phyloP scores from a whole-genome alignment of 1,284 basidiomycete genomes.

The Cyathus olla region DNA sequence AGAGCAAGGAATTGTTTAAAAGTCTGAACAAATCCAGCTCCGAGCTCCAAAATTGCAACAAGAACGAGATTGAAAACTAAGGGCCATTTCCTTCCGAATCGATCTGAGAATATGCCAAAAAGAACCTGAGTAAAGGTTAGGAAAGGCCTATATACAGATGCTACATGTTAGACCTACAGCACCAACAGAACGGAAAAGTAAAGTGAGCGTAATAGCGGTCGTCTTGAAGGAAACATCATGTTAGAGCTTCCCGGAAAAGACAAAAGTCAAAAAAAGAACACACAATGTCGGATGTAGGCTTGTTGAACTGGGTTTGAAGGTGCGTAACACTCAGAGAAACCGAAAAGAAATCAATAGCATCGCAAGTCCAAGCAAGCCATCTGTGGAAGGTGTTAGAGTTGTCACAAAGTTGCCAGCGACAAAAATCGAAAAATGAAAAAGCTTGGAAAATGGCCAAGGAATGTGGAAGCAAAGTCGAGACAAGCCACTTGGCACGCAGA shows the following conservation, averaged over 20 bases:
- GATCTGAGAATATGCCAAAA: conserved; percentile 86
- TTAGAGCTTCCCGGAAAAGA: too few relatives aligned
- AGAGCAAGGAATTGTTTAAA: conserved; percentile 78
- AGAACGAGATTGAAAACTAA: conserved; percentile 83
- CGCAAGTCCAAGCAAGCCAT: conserved; percentile 86
- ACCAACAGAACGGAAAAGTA: conserved; percentile 90
- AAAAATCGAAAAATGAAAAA: conserved; percentile 2
- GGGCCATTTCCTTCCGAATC: conserved; percentile 95
- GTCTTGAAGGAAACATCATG: conserved; percentile 54
- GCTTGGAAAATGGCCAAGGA: not conserved
- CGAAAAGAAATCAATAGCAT: conserved; percentile 87
- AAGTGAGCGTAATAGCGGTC: conserved; percentile 90
- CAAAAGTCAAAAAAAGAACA: conserved; percentile 39
- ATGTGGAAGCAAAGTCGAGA: conserved; percentile 5
- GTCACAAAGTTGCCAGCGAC: not conserved
- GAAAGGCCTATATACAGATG: too few relatives aligned
- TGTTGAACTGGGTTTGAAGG: conserved; percentile 66
- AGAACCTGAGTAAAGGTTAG: conserved; percentile 48
- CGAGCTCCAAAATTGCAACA: conserved; percentile 84
- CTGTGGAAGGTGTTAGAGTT: conserved; percentile 52
- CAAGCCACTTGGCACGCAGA: not conserved
- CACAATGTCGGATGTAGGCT: conserved; percentile 62
- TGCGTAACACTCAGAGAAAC: conserved; percentile 79
- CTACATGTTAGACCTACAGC: conserved; percentile 62
- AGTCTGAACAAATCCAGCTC: conserved; percentile 79